These are phyloP conservation scores for Phytophthora sp. DNA, from an alignment of 352 stramenopile species.

Conservation along the genomic window DNA sequence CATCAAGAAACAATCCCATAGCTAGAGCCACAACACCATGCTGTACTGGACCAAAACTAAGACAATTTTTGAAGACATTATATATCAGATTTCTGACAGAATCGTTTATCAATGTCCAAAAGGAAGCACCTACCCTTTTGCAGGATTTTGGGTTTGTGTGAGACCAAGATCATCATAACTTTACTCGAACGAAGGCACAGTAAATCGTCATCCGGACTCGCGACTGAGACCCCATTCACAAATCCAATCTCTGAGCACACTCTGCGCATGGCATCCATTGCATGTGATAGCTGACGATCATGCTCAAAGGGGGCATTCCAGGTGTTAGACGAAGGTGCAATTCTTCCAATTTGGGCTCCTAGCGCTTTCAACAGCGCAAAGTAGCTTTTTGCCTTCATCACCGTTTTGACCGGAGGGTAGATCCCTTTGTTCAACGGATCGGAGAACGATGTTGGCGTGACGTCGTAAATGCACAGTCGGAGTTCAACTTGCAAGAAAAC, in stretches of 20 bases:
- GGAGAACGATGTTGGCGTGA: no score
- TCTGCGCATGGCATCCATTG: neutral
- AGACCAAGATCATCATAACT: constrained; percentile 16
- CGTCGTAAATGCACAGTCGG: no score
- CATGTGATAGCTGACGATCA: neutral
- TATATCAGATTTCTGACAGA: no score
- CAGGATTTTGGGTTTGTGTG: neutral
- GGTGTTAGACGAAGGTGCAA: neutral
- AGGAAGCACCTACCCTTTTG: constrained; percentile 22
- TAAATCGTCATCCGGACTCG: constrained; percentile 10
- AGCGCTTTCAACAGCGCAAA: neutral
- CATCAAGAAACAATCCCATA: neutral
- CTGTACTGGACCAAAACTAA: constrained; percentile 2
- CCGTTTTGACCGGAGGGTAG: neutral
- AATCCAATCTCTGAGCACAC: constrained; percentile 6
- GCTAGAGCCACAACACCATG: constrained; percentile 4
- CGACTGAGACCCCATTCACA: constrained; percentile 8
- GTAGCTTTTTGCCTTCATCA: neutral
- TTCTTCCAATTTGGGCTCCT: neutral
- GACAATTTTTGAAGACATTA: no score
- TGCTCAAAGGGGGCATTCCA: neutral
- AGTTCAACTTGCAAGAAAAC: no score
- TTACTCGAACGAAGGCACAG: neutral
- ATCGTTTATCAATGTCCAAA: no score
- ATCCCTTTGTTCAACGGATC: neutral